phyloP scores from a whole-genome alignment of 805 yeast species.

The Ogataea trehaloabstinens region DNA sequence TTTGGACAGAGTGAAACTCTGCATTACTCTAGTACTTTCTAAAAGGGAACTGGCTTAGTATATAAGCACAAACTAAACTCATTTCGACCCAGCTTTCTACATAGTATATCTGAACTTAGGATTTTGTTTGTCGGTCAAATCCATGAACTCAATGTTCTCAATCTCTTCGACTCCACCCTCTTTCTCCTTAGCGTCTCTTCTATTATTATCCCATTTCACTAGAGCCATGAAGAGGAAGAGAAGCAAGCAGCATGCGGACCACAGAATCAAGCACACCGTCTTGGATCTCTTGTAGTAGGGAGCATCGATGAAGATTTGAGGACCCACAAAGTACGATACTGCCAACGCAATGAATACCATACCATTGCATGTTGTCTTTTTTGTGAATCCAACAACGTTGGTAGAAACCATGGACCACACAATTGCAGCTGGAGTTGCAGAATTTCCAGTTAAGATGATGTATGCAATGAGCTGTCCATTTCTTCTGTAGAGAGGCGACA shows the following conservation, averaged over 20 bases:
- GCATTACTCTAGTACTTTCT: too few species aligned
- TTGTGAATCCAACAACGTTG: slow-evolving; percentile 5
- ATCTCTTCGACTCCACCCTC: slow-evolving; percentile 18
- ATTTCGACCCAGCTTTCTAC: too few species aligned
- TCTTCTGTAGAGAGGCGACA: too few species aligned
- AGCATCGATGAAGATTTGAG: slow-evolving; percentile 1
- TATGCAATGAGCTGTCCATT: slow-evolving; percentile 2
- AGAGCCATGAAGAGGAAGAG: background rate
- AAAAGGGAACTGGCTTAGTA: too few species aligned
- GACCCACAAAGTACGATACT: slow-evolving; percentile 23
- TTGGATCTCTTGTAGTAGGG: slow-evolving; percentile 1
- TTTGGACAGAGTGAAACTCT: too few species aligned
- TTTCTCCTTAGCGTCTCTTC: slow-evolving; percentile 30
- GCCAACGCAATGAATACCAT: slow-evolving; percentile 38
- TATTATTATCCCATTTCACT: slow-evolving; percentile 39
- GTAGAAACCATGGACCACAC: slow-evolving; percentile 1
- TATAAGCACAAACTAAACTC: too few species aligned
- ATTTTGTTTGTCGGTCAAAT: slow-evolving; percentile 52
- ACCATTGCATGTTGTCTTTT: slow-evolving; percentile 20
- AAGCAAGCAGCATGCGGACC: slow-evolving; percentile 8
- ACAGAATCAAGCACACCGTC: slow-evolving; percentile 29
- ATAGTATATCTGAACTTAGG: slow-evolving; percentile 45
- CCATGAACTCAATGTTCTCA: slow-evolving; percentile 39
- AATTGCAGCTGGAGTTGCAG: slow-evolving; percentile 1
- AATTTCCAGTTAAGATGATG: background rate